These are phyloP conservation scores for Gaeumannomyces sp. DNA, from an alignment of 2,329 filamentous ascomycete species.

Conservation along the genomic window DNA sequence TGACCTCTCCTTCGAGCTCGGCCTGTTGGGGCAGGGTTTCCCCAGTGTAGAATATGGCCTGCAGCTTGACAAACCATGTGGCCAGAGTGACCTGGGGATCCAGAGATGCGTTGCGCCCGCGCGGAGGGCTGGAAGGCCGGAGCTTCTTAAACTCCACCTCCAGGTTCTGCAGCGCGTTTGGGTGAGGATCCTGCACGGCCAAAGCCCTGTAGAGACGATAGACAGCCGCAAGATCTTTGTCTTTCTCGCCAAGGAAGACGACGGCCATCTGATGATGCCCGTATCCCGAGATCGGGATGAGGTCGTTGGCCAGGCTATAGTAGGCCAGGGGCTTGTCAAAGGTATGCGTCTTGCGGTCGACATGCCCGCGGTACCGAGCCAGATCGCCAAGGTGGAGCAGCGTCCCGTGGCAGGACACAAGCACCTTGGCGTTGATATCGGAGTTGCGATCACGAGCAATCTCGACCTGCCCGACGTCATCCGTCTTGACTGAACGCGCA, in stretches of 20 bases:
- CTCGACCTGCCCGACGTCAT: constrained; percentile 38
- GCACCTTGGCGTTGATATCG: constrained; percentile 49
- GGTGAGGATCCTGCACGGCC: constrained; percentile 66
- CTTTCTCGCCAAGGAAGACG: constrained; percentile 68
- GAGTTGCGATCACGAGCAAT: constrained; percentile 27
- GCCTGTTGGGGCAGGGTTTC: constrained; percentile 67
- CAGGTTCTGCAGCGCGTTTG: constrained; percentile 68
- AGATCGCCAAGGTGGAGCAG: constrained; percentile 86
- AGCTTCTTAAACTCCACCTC: constrained; percentile 65
- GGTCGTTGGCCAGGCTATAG: constrained; percentile 73
- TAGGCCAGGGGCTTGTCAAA: constrained; percentile 78
- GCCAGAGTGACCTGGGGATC: constrained; percentile 59
- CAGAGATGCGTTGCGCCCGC: constrained; percentile 30
- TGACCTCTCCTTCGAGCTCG: constrained; percentile 79
- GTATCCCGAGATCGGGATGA: constrained; percentile 72
- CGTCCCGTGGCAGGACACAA: constrained; percentile 72
- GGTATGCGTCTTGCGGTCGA: constrained; percentile 65
- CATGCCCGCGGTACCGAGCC: constrained; percentile 74
- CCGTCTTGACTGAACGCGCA: constrained; percentile 35
- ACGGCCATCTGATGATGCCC: constrained; percentile 90
- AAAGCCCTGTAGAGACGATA: constrained; percentile 87
- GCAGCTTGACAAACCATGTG: constrained; percentile 79
- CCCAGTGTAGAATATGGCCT: constrained; percentile 77
- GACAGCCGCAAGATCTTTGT: constrained; percentile 70
- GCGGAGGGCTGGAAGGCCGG: constrained; percentile 24